phyloP scores from a whole-genome alignment of 2,329 filamentous ascomycete species.

The Daldinia eschscholtzii region DNA sequence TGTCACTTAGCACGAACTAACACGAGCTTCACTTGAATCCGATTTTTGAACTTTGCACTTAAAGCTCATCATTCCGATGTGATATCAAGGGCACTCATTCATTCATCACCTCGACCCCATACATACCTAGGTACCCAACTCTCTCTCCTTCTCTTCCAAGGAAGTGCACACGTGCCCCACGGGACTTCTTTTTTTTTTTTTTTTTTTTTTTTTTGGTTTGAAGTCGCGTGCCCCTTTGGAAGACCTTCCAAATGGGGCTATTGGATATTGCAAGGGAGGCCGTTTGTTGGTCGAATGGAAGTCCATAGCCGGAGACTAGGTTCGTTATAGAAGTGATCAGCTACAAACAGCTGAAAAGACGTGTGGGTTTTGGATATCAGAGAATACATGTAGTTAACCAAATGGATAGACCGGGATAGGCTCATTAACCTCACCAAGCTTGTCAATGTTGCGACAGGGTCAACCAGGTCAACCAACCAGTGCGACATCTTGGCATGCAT shows the following conservation, averaged over 20 bases:
- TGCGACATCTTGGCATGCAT: conserved; percentile 32
- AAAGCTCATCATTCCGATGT: conserved; percentile 17
- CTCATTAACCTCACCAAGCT: not conserved
- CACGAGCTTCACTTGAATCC: not conserved
- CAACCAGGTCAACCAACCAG: not conserved
- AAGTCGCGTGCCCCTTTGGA: conserved; percentile 29
- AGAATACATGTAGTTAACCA: not conserved
- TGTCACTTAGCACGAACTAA: conserved; percentile 19
- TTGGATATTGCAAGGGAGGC: conserved; percentile 23
- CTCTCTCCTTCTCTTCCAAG: conserved; percentile 37
- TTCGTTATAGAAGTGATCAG: conserved; percentile 38
- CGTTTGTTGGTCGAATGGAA: conserved; percentile 20
- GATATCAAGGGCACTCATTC: conserved; percentile 10
- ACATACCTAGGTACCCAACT: not conserved
- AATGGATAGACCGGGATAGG: not conserved
- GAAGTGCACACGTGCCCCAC: conserved; percentile 35
- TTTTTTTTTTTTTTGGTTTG: conserved; percentile 6
- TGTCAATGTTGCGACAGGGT: conserved; percentile 26
- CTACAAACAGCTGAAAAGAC: conserved; percentile 5
- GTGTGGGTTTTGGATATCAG: conserved; percentile 9
- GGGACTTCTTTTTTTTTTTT: conserved; percentile 3
- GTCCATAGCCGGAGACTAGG: conserved; percentile 17
- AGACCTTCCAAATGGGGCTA: conserved; percentile 38
- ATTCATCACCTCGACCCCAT: not conserved
- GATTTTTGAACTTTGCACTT: not conserved